phyloP scores from a whole-genome alignment of 208 protist species.

The Acanthamoeba royreba region DNA sequence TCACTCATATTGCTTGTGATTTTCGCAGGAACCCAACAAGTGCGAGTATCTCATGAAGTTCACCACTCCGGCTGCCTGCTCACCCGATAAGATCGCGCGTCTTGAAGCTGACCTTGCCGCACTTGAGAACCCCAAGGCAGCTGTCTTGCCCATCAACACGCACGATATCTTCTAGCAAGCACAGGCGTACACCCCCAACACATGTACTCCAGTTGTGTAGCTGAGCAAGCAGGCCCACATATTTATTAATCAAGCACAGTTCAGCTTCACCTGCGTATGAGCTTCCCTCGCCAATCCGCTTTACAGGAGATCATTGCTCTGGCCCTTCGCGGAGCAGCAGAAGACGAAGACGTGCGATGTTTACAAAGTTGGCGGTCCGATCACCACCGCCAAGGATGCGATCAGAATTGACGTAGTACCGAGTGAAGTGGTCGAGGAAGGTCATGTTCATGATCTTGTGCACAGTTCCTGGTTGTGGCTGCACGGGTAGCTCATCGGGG shows the following conservation, averaged over 20 bases:
- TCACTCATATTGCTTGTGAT: too few relatives aligned
- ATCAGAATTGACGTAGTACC: neutral
- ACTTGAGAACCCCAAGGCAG: neutral
- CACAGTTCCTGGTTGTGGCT: neutral
- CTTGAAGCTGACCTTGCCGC: constrained; percentile 33
- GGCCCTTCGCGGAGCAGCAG: too few relatives aligned
- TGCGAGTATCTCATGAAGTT: constrained; percentile 77
- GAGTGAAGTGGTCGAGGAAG: neutral
- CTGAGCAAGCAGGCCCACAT: too few relatives aligned
- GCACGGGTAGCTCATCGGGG: neutral
- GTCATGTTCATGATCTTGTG: neutral
- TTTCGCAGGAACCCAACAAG: constrained; percentile 72
- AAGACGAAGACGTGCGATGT: neutral
- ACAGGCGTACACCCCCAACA: too few relatives aligned
- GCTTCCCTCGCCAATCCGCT: too few relatives aligned
- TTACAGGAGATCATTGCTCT: too few relatives aligned
- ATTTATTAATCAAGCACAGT: too few relatives aligned
- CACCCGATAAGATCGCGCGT: constrained; percentile 26
- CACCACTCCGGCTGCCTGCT: constrained; percentile 68
- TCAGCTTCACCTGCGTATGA: too few relatives aligned
- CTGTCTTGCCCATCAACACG: neutral
- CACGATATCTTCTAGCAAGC: constrained; percentile 22
- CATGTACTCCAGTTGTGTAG: too few relatives aligned
- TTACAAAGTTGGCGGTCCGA: neutral
- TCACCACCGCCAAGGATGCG: neutral